Conservation (phyloP, 1,284 basidiomycete genomes). For the Microbotryum violaceum region DNA sequence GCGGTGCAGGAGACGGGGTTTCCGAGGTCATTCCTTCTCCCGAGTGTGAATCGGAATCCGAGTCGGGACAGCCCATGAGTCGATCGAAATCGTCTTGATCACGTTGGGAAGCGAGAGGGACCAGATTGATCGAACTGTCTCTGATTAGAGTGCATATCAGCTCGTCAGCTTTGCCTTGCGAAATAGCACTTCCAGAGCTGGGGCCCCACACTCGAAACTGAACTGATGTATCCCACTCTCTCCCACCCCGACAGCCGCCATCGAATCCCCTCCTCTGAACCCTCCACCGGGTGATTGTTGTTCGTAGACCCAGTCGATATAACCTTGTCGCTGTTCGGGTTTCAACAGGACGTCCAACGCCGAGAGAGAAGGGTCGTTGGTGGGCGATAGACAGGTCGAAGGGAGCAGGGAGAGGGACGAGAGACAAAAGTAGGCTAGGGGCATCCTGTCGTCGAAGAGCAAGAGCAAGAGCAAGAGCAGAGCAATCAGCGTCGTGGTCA, state of each 20-base stretch:
- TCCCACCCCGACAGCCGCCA: neutral
- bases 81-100: constrained; percentile 4
- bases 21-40: neutral
- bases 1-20: neutral
- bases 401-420: constrained; percentile 31
- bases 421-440: constrained; percentile 35
- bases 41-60: neutral
- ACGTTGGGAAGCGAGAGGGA: neutral
- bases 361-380: neutral
- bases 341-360: constrained; percentile 26
- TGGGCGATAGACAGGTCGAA: constrained; percentile 8
- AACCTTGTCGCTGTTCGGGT: constrained; percentile 12
- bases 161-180: no score
- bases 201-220: neutral
- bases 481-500: no score
- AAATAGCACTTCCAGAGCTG: neutral
- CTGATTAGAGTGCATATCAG: no score
- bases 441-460: constrained; percentile 22
- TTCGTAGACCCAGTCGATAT: constrained; percentile 33
- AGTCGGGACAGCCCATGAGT: constrained; percentile 3
- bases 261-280: constrained; percentile 31
- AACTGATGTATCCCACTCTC: no score
- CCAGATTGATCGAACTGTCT: neutral
- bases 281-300: constrained; percentile 31
- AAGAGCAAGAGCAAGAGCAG: no score